Percentiles rank a stretch among this genome's conserved stretches.
phyloP scores from a whole-genome alignment of 257 asterid genomes.

The Solanum appendiculatum region DNA sequence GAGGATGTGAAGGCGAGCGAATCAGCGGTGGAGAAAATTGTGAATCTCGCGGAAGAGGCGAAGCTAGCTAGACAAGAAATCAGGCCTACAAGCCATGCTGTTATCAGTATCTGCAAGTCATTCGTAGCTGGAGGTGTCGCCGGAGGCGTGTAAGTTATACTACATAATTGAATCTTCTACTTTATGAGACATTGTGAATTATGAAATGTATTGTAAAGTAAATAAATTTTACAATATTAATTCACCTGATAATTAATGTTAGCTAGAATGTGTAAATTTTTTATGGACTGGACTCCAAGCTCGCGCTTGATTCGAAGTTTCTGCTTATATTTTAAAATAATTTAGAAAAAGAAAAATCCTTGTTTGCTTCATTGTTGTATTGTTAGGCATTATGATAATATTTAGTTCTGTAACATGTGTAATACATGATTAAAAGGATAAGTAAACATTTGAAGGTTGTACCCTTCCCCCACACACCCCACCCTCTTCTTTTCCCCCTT shows the following conservation, averaged over 20 bases:
- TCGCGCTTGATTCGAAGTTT: not conserved
- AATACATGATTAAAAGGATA: too few relatives aligned
- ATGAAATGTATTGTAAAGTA: not conserved
- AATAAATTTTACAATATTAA: not conserved
- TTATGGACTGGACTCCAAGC: not conserved
- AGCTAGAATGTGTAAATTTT: not conserved
- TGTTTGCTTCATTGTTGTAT: not conserved
- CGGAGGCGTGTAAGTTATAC: slow-evolving; percentile 80
- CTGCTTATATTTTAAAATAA: not conserved
- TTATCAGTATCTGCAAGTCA: slow-evolving; percentile 73
- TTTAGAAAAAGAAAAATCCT: not conserved
- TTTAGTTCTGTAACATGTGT: too few relatives aligned
- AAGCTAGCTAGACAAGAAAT: slow-evolving; percentile 85
- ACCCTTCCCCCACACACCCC: not conserved
- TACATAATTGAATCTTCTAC: not conserved
- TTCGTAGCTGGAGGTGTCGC: slow-evolving; percentile 95
- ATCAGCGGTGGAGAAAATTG: slow-evolving; percentile 89
- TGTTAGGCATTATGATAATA: not conserved
- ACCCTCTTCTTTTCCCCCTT: not conserved
- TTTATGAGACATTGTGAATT: not conserved
- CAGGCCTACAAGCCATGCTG: slow-evolving; percentile 55
- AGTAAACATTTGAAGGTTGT: not conserved
- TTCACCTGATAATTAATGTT: not conserved
- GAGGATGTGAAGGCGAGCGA: slow-evolving; percentile 88
- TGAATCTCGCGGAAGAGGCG: slow-evolving; percentile 87